Evolutionary conservation across 179 eudicot species (phyloP).

Genomic region (Beta corolliflora): DNA sequence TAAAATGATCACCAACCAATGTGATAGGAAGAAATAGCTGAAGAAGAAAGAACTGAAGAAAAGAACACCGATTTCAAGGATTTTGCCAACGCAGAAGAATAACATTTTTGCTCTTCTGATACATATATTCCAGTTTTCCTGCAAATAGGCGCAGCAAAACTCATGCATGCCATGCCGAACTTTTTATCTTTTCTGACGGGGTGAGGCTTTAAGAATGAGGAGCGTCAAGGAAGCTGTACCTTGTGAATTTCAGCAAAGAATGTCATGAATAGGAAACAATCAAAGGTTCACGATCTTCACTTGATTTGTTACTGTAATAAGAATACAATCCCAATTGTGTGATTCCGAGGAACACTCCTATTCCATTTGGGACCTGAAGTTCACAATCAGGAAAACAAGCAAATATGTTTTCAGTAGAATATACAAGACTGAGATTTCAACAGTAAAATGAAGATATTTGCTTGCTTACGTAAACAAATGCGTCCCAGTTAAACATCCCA

Average conservation of each 20-base stretch:
- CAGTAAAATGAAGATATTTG: background rate
- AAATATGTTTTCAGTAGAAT: background rate
- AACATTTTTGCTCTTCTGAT: background rate
- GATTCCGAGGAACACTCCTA: slow-evolving; percentile 65
- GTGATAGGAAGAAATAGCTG: slow-evolving; percentile 3
- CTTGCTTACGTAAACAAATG: slow-evolving; percentile 60
- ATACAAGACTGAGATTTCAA: background rate
- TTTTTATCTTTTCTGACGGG: too few relatives aligned
- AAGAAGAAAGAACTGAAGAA: slow-evolving; percentile 5
- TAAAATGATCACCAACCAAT: background rate
- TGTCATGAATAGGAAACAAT: slow-evolving; percentile 51
- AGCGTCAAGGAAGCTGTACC: slow-evolving; percentile 20
- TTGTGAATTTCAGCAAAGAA: slow-evolving; percentile 13
- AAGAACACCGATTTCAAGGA: background rate
- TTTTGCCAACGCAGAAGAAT: slow-evolving; percentile 6
- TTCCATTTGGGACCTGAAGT: slow-evolving; percentile 80
- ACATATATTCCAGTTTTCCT: background rate
- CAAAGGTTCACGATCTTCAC: slow-evolving; percentile 52
- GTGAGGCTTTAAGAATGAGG: background rate
- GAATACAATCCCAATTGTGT: slow-evolving; percentile 64
- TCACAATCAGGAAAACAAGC: slow-evolving; percentile 11
- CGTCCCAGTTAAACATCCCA: slow-evolving; percentile 64
- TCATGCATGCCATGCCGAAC: background rate
- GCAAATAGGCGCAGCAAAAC: background rate
- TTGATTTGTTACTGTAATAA: slow-evolving; percentile 43